Evolutionary conservation across 176 grass and related monocot genomes (phyloP).

Genomic region (Carex scoparia): DNA sequence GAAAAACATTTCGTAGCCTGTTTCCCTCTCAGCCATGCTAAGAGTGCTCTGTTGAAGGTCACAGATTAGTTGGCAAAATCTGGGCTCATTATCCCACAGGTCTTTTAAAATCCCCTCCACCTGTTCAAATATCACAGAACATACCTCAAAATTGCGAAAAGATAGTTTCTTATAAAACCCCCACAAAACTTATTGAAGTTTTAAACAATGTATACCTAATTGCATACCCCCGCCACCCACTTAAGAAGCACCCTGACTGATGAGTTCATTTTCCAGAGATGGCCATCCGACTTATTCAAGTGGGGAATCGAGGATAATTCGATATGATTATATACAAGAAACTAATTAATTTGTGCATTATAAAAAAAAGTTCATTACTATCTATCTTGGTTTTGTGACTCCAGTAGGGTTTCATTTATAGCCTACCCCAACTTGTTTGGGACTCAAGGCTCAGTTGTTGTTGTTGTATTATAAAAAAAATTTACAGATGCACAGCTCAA

Average conservation of each 20-base stretch:
- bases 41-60: conserved; percentile 66
- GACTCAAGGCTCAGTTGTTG: too few species aligned
- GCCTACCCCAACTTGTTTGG: too few species aligned
- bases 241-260: neutral
- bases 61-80: conserved; percentile 60
- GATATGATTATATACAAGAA: neutral
- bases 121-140: conserved; percentile 34
- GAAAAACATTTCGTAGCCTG: conserved; percentile 79
- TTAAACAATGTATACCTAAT: neutral
- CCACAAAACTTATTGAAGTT: conserved; percentile 13
- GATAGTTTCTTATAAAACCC: conserved; percentile 5
- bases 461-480: neutral
- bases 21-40: conserved; percentile 42
- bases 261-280: neutral
- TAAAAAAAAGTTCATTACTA: neutral
- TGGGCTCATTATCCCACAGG: conserved; percentile 76
- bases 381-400: too few species aligned
- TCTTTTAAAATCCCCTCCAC: conserved; percentile 67
- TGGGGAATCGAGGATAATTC: neutral
- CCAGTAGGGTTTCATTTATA: too few species aligned
- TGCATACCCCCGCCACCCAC: neutral
- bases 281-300: neutral
- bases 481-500: neutral
- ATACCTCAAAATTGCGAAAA: neutral
- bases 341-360: neutral